Conservation (phyloP, 768 basidiomycete genomes). For the Suillus lakei region DNA sequence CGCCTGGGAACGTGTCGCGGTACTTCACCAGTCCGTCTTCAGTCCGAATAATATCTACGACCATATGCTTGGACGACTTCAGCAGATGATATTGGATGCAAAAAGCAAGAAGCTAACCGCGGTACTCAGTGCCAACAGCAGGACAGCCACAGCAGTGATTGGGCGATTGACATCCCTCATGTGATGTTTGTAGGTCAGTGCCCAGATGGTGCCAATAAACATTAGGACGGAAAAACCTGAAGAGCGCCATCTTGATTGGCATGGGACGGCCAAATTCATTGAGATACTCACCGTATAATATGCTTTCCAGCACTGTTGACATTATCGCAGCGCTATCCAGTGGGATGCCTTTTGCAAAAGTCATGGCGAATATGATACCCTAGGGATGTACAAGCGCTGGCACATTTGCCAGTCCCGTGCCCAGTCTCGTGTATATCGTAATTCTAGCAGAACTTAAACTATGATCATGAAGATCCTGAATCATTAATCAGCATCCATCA, state of each 20-base stretch:
- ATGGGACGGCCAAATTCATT: not conserved
- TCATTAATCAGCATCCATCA: too few species aligned
- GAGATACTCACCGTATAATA: constrained; percentile 21
- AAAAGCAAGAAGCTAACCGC: constrained; percentile 19
- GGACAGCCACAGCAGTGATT: constrained; percentile 28
- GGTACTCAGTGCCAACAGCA: constrained; percentile 36
- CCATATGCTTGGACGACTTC: constrained; percentile 25
- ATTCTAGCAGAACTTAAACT: not conserved
- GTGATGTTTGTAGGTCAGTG: constrained; percentile 15
- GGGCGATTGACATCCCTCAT: constrained; percentile 20
- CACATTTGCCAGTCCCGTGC: not conserved
- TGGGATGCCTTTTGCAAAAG: not conserved
- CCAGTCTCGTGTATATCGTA: not conserved
- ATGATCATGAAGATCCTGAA: not conserved
- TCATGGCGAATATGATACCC: not conserved
- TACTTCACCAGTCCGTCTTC: constrained; percentile 30
- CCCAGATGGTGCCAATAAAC: constrained; percentile 37
- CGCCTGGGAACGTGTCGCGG: constrained; percentile 21
- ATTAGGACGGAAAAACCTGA: constrained; percentile 41
- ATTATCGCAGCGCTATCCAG: constrained; percentile 21
- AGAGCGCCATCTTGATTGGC: not conserved
- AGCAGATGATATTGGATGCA: too few species aligned
- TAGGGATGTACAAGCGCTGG: not conserved
- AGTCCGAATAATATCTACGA: constrained; percentile 28
- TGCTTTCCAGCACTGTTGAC: constrained; percentile 21